Conservation (phyloP, 108 stramenopile species). For the Nitzschia putrida region DNA sequence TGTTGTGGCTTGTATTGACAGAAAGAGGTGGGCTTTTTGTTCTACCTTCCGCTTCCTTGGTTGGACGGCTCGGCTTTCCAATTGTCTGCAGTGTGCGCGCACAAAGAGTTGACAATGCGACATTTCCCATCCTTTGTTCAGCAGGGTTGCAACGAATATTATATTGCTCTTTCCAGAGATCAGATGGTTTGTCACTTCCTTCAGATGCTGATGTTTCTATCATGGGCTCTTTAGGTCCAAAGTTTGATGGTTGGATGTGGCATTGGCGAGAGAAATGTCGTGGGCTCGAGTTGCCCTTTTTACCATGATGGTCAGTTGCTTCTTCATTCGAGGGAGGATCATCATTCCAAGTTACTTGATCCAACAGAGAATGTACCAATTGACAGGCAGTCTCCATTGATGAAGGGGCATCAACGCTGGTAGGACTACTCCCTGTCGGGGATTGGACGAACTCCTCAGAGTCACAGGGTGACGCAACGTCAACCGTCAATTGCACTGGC, state of each 20-base stretch:
- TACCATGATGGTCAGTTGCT: neutral
- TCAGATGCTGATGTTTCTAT: neutral
- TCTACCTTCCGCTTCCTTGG: slow-evolving; percentile 2
- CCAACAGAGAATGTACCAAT: slow-evolving; percentile 56
- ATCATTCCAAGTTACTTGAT: slow-evolving; percentile 71
- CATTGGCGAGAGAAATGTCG: slow-evolving; percentile 14
- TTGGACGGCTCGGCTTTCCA: slow-evolving; percentile 21
- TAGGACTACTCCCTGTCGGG: no score
- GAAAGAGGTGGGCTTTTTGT: neutral
- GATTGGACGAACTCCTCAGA: no score
- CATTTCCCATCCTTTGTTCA: slow-evolving; percentile 35
- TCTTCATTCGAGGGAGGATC: slow-evolving; percentile 67
- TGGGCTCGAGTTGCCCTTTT: neutral
- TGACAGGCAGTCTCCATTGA: slow-evolving; percentile 32
- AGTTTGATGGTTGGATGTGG: neutral
- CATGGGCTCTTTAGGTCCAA: neutral
- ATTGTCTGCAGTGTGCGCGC: slow-evolving; percentile 33
- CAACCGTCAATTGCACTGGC: no score
- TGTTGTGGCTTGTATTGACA: slow-evolving; percentile 5
- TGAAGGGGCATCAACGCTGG: neutral
- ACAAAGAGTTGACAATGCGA: slow-evolving; percentile 38
- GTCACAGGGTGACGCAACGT: no score
- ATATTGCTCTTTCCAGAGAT: slow-evolving; percentile 9
- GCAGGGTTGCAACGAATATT: slow-evolving; percentile 2
- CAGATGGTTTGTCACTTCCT: slow-evolving; percentile 14